Evolutionary conservation across 495 filamentous ascomycete genomes (phyloP), one percentile per base, ranked within the genome.

Genomic region (Lasiosphaeria ovina): DNA sequence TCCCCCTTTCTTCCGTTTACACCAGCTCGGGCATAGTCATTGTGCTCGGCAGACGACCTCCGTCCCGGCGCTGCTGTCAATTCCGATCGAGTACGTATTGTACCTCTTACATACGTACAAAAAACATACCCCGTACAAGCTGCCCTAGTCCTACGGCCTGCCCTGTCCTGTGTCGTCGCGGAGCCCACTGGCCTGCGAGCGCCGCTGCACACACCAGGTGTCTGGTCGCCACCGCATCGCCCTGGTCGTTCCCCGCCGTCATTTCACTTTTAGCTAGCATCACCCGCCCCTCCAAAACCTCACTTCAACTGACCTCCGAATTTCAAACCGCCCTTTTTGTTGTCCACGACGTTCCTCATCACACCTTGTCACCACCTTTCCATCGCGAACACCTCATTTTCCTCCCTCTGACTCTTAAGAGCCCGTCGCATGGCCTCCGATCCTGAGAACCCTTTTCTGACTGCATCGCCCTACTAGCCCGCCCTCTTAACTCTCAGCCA

Each of bases 191-290:
- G 62, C 68, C 62, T 61, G 64, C 59, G 64, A 62, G 61, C 67
- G 61, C 67, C 66, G 54, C 61, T 66, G 63, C 56, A 63, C 63
- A 59, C 66, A 54, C 63, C 57, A 65, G 57, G 68, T 67, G 68
- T 63, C 59, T 61, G 68, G 68, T 71, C 64, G 70, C 66, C 70
- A 71, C 70, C 69, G 59, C 58, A 62, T 60, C 67, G 68, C 68
- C 68, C 70, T 72, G 24, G 66, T 67, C 66, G 56, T 69, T 72
- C 70, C 70, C 70, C 68, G 69, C 69, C 69, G 64, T 72, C 70
- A 67, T 71, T 70, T 70, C 68, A 71, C 63, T 63, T 62, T 47
- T 36, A 67, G 70, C 70, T 67, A 71, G 65, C 57, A 63, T 64
- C 66, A 66, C 68, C 66, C 70, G 66, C 70, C 70, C 68, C 70